Percentiles rank a stretch among this genome's conserved stretches.
These are phyloP conservation scores for Metroxylon sagu DNA, from an alignment of 176 grass and related monocot genomes.

Conservation along the genomic window DNA sequence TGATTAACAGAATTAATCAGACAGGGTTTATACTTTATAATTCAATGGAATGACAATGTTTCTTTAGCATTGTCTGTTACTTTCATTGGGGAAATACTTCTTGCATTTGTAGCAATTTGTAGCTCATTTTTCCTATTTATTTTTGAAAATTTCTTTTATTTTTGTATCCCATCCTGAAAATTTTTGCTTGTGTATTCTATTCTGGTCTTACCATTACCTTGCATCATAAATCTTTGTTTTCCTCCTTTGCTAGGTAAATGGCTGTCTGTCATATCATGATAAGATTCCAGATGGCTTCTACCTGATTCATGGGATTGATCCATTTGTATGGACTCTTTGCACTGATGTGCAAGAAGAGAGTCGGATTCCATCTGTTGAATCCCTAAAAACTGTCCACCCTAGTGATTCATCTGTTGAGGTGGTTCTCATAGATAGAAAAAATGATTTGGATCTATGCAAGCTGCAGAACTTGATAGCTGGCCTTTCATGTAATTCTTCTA, in stretches of 20 bases:
- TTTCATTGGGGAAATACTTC: no score
- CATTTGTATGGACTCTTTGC: conserved; percentile 91
- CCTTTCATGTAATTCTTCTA: conserved; percentile 39
- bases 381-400: conserved; percentile 44
- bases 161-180: no score
- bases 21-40: no score
- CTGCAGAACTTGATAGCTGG: conserved; percentile 44
- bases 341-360: conserved; percentile 69
- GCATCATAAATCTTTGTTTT: background rate
- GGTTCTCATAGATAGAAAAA: conserved; percentile 54
- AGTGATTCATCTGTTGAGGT: conserved; percentile 66
- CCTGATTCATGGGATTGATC: conserved; percentile 88
- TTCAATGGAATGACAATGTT: no score
- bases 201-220: no score
- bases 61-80: no score
- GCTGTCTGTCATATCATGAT: conserved; percentile 76
- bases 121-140: no score
- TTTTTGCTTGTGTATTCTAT: no score
- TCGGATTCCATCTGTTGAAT: conserved; percentile 66
- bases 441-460: conserved; percentile 60
- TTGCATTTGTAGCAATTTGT: no score
- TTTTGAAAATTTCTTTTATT: no score
- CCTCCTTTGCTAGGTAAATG: conserved; percentile 47
- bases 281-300: conserved; percentile 83
- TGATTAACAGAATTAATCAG: no score